A percentile compares a stretch with the other conserved stretches of the same genome.
These are phyloP conservation scores for Candida fluviatilis DNA, from an alignment of 805 yeast species.

Conservation along the genomic window DNA sequence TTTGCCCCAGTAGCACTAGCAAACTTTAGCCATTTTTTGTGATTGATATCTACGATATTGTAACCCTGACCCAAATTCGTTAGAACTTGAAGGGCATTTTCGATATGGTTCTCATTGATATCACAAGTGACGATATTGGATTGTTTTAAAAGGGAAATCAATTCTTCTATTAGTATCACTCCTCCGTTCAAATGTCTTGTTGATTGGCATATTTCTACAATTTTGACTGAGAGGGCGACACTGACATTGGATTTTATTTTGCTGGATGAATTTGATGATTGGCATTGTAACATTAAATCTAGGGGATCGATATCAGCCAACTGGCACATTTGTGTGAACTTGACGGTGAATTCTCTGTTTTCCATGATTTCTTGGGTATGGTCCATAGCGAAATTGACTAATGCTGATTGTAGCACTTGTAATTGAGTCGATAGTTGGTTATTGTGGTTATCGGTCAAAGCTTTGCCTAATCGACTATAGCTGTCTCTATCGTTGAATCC, in stretches of 20 bases:
- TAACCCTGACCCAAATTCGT: conserved; percentile 67
- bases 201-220: conserved; percentile 71
- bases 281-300: conserved; percentile 31
- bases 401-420: conserved; percentile 69
- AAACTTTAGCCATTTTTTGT: conserved; percentile 47
- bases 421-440: conserved; percentile 67
- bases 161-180: conserved; percentile 53
- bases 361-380: conserved; percentile 64
- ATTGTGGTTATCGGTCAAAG: conserved; percentile 49
- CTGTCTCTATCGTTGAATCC: conserved; percentile 18
- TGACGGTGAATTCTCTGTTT: conserved; percentile 61
- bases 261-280: too few species aligned
- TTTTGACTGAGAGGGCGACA: conserved; percentile 66
- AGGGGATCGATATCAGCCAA: conserved; percentile 85
- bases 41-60: conserved; percentile 55
- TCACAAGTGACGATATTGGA: conserved; percentile 23
- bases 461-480: conserved; percentile 49
- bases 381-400: conserved; percentile 68
- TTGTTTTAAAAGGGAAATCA: conserved; percentile 24
- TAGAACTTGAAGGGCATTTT: conserved; percentile 50
- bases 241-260: too few species aligned
- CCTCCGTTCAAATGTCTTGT: conserved; percentile 82
- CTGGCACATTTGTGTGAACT: conserved; percentile 72
- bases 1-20: conserved; percentile 20
- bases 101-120: conserved; percentile 48